Evolutionary conservation across 2,329 filamentous ascomycete species (phyloP), one percentile per base, ranked within the genome.

Genomic region (Fusarium pseudograminearum): DNA sequence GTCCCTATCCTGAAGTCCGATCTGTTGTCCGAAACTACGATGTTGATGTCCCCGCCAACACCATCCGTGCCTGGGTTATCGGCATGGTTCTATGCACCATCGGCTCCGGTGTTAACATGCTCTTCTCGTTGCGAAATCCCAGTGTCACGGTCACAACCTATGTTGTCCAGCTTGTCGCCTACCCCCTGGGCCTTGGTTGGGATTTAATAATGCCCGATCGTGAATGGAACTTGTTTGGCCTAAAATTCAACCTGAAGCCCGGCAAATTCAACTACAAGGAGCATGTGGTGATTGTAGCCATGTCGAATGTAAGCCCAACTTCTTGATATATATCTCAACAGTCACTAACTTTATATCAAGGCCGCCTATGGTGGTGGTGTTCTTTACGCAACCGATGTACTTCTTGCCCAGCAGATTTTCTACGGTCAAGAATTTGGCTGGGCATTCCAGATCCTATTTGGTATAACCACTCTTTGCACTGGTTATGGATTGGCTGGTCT

Each of bases 1-100:
- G 89, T 48, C 89, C 89, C 4, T 91, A 91, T 73, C 87, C 88
- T 38, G 89, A 91, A 80, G 89, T 91, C 57, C 87, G 89, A 70
- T 86, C 89, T 28, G 87, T 89, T 20, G 89, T 91, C 20, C 82
- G 86, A 64, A 91, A 90, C 75, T 85, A 86, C 74, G 89, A 91
- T 72, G 84, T 89, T 70, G 88, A 90, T 71, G 81, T 90, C 26
- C 86, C 88, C n/a, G 83, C 84, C 70, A 90, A 89, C 76, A 90
- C 89, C 22, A 82, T 90, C 59, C 87, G 89, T 51, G 88, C 88
- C 34, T 91, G 89, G 89, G 79, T 82, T 7, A 88, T 91, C 65
- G 89, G 89, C 34, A 62, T 90, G 71, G 7, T 90, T 14, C 82
- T 90, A 45, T 87, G 87, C 61, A 90, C 88, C 1, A 74, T 90